phyloP scores from a whole-genome alignment of 2,329 filamentous ascomycete species.

The Mycocentrospora acerina region DNA sequence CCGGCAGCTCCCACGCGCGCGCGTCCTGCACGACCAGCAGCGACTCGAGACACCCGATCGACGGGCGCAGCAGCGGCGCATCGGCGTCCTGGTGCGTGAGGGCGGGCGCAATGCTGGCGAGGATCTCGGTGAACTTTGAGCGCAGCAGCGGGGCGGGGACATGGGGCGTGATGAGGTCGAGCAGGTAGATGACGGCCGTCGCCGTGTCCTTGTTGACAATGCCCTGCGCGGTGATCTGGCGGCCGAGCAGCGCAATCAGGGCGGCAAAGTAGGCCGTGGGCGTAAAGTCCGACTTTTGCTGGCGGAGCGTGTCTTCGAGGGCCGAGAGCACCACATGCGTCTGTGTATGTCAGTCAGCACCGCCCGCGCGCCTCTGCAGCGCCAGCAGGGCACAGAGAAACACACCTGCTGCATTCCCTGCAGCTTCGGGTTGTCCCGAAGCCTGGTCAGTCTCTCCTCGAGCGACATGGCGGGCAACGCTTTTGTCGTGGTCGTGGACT shows the following conservation, averaged over 20 bases:
- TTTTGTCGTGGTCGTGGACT: conserved; percentile 14
- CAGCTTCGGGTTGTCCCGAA: conserved; percentile 86
- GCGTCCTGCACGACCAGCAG: conserved; percentile 86
- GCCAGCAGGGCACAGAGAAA: too few relatives aligned
- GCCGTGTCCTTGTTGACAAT: conserved; percentile 79
- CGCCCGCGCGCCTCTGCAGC: too few relatives aligned
- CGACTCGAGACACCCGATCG: conserved; percentile 92
- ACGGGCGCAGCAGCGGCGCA: conserved; percentile 80
- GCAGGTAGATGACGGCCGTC: conserved; percentile 87
- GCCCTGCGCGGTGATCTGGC: conserved; percentile 67
- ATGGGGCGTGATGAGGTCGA: conserved; percentile 86
- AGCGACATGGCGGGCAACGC: conserved; percentile 56
- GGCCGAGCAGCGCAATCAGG: conserved; percentile 82
- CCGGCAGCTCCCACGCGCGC: conserved; percentile 81
- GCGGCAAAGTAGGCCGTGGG: conserved; percentile 94
- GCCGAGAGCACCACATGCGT: conserved; percentile 84
- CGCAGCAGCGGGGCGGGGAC: conserved; percentile 84
- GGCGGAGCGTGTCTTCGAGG: conserved; percentile 88
- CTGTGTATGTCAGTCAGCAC: conserved; percentile 55
- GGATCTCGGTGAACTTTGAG: conserved; percentile 92
- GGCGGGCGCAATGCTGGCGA: conserved; percentile 80
- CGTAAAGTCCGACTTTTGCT: conserved; percentile 79
- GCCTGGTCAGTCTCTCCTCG: conserved; percentile 93
- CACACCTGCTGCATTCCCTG: conserved; percentile 90
- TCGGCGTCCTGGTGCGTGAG: conserved; percentile 79